Percentiles rank a stretch among this genome's conserved stretches.
Conservation (phyloP, 768 basidiomycete species). For the Termitomyces sp. region DNA sequence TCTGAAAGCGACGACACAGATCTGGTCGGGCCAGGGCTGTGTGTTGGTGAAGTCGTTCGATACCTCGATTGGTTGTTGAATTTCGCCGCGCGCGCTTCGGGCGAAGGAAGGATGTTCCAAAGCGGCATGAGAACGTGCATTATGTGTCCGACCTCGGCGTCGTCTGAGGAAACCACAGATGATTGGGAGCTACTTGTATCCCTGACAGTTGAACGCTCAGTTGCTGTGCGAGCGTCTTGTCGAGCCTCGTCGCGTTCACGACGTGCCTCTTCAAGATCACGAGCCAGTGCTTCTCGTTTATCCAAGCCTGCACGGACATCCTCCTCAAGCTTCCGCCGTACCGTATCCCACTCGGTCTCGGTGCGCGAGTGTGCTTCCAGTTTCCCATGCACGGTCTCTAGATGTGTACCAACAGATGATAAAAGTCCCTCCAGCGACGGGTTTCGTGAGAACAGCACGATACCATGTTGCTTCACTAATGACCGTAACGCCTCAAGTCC, state of each 20-base stretch:
- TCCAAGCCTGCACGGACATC: conserved; percentile 45
- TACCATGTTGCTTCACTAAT: conserved; percentile 55
- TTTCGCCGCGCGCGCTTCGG: conserved; percentile 75
- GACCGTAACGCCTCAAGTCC: conserved; percentile 45
- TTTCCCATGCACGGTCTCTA: conserved; percentile 46
- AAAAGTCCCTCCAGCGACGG: conserved; percentile 48
- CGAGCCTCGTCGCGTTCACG: conserved; percentile 51
- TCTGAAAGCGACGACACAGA: conserved; percentile 65
- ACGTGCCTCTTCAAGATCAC: conserved; percentile 54
- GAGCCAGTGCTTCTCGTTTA: conserved; percentile 43
- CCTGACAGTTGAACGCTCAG: conserved; percentile 5
- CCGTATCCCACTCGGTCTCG: conserved; percentile 48
- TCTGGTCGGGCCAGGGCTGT: conserved; percentile 12
- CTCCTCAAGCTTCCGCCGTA: conserved; percentile 46
- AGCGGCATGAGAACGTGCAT: conserved; percentile 65
- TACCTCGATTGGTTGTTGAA: conserved; percentile 45
- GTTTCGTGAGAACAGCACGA: conserved; percentile 55
- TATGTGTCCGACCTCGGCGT: conserved; percentile 50
- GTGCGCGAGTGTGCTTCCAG: conserved; percentile 40
- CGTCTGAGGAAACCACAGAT: conserved; percentile 18
- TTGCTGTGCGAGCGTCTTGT: conserved; percentile 33
- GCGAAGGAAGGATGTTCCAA: conserved; percentile 82
- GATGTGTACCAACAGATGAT: conserved; percentile 47
- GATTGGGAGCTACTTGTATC: conserved; percentile 14
- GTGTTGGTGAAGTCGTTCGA: conserved; percentile 44